Evolutionary conservation across 257 asterid species (phyloP).

Genomic region (Fraxinus excelsior): DNA sequence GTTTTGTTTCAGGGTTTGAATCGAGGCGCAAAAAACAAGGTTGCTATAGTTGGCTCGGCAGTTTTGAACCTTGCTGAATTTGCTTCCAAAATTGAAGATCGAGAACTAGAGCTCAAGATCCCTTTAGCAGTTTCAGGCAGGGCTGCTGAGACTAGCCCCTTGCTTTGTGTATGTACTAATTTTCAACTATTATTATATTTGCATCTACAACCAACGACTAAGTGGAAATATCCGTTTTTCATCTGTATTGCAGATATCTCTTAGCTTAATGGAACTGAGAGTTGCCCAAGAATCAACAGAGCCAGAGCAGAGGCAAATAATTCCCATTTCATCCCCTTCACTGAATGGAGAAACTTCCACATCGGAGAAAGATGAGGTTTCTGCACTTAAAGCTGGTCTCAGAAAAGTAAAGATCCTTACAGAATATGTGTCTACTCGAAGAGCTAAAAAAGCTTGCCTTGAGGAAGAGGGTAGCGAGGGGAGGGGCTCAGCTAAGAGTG

Average conservation of each 20-base stretch:
- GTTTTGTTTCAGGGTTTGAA: conserved; percentile 49
- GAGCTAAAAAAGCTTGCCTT: conserved; percentile 82
- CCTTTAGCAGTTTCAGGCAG: conserved; percentile 61
- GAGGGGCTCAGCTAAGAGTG: conserved; percentile 76
- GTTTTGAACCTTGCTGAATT: conserved; percentile 76
- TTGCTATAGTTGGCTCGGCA: conserved; percentile 57
- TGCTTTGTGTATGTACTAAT: conserved; percentile 57
- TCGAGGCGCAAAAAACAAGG: conserved; percentile 71
- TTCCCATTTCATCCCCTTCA: conserved; percentile 57
- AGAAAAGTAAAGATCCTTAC: conserved; percentile 83
- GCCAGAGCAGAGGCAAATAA: conserved; percentile 45
- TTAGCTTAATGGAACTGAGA: conserved; percentile 61
- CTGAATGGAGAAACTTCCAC: conserved; percentile 49
- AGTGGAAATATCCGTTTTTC: conserved; percentile 5
- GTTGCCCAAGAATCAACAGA: conserved; percentile 56
- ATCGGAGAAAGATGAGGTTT: conserved; percentile 78
- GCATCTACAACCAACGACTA: not conserved
- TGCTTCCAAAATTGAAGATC: conserved; percentile 60
- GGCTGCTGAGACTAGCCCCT: conserved; percentile 45
- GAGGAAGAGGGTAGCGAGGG: conserved; percentile 85
- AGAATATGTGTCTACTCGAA: conserved; percentile 70
- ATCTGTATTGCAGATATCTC: conserved; percentile 57
- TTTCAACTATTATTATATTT: conserved; percentile 9
- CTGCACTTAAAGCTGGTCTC: conserved; percentile 91
- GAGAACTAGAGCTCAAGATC: conserved; percentile 50